phyloP scores from a whole-genome alignment of 208 protist species.

The Leishmania amazonensis region DNA sequence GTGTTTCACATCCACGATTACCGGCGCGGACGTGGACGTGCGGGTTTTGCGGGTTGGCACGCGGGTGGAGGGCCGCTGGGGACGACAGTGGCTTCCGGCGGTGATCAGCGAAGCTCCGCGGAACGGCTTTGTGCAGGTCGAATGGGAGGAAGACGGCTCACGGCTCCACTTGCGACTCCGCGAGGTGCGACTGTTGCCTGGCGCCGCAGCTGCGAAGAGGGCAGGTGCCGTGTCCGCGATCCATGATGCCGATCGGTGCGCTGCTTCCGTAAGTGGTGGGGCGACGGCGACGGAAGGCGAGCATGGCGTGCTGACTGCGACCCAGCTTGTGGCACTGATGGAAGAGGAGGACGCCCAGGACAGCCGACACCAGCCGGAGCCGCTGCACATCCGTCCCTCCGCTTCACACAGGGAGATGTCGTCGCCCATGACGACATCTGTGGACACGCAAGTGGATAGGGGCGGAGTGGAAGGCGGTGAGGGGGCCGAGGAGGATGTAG shows the following conservation, averaged over 20 bases:
- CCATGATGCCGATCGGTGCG: neutral
- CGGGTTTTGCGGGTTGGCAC: constrained; percentile 36
- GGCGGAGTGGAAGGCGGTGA: neutral
- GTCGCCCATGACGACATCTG: neutral
- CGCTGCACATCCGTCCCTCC: neutral
- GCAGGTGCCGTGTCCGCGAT: neutral
- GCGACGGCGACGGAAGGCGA: neutral
- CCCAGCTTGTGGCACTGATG: constrained; percentile 31
- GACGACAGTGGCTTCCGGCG: constrained; percentile 57
- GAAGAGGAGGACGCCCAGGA: constrained; percentile 32
- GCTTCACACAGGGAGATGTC: neutral
- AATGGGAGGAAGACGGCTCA: constrained; percentile 61
- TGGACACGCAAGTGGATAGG: neutral
- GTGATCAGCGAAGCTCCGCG: constrained; percentile 41
- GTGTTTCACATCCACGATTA: neutral
- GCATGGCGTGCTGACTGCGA: constrained; percentile 15
- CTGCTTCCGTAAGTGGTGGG: neutral
- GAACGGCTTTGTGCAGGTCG: constrained; percentile 69
- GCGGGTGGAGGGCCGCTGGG: constrained; percentile 59
- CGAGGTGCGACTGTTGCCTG: constrained; percentile 49
- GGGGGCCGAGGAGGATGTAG: neutral
- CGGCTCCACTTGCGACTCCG: constrained; percentile 50
- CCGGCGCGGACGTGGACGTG: constrained; percentile 4
- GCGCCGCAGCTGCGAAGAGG: neutral
- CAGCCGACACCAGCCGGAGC: constrained; percentile 13